These are phyloP conservation scores for Jackrogersella minutella DNA, from an alignment of 495 filamentous ascomycete genomes.

Conservation along the genomic window DNA sequence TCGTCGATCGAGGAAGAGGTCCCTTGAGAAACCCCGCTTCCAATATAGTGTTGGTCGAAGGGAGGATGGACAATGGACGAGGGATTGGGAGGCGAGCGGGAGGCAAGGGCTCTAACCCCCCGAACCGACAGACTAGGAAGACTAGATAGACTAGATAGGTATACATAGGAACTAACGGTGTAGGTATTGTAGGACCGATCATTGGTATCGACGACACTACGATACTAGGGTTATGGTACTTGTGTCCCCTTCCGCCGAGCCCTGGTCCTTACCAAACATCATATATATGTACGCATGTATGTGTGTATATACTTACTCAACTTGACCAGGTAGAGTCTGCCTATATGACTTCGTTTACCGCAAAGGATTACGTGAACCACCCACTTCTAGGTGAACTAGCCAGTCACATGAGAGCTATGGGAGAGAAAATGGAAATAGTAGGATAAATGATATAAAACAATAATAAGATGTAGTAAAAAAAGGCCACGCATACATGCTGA, in stretches of 20 bases:
- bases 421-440: constrained; percentile 33
- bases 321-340: not conserved
- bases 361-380: constrained; percentile 7
- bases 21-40: constrained; percentile 54
- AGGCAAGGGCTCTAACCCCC: constrained; percentile 34
- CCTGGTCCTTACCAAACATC: constrained; percentile 27
- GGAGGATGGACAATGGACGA: constrained; percentile 29
- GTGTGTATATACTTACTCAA: constrained; percentile 3
- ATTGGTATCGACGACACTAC: constrained; percentile 26
- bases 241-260: constrained; percentile 17
- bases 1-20: constrained; percentile 50
- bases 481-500: constrained; percentile 37
- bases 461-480: constrained; percentile 26
- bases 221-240: constrained; percentile 23
- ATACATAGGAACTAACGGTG: constrained; percentile 15
- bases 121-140: constrained; percentile 3
- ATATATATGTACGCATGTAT: constrained; percentile 6
- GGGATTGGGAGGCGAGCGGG: constrained; percentile 47
- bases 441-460: constrained; percentile 30
- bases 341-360: constrained; percentile 5
- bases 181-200: constrained; percentile 22
- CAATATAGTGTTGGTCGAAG: constrained; percentile 44
- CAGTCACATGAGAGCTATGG: constrained; percentile 5
- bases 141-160: constrained; percentile 8
- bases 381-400: constrained; percentile 27